Evolutionary conservation across 2,329 filamentous ascomycete species (phyloP), one percentile per base, ranked within the genome.

Genomic region (Pseudocercospora fijiensis): DNA sequence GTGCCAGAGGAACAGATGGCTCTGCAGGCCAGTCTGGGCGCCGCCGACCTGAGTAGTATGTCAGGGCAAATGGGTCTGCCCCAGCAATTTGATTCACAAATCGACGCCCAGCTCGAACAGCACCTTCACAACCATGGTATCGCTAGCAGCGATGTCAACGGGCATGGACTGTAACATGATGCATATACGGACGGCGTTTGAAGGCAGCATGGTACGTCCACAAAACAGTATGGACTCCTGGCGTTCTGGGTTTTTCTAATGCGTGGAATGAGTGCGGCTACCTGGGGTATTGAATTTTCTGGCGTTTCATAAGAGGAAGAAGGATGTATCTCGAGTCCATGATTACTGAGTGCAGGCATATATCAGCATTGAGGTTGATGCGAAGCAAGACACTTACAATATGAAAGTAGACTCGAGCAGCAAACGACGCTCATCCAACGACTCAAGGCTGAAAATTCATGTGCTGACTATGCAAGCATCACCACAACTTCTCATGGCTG

Each of bases 41-140:
- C 57, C n/a, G 43, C 57, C 8, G 57, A 47, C n/a, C 52, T 60
- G 26, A 47, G 47, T n/a, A 13, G 13, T 10, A 58, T 58, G 56
- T 43, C 56, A 3, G 56, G 56, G 2, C 53, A 41, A 16, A 56
- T 56, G 53, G 43, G 24, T 18, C 24, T 60, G 24, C 9, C 47
- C 10, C 49, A 45, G n/a, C 61, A 60, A 51, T 43, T 63, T 22
- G 57, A 60, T 10, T 51, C 61, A 0, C 61, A 65, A 26, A 60
- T 65, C 16, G 64, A 65, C 37, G 28, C 61, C 10, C 60, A 63
- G 43, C 53, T 65, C n/a, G 57, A 63, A 27, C 56, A 63, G 30
- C 60, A 63, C 30, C 41, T 65, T 52, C 60, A 60, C n/a, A 26
- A 33, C 5, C 53, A 56, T 28, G 28, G 53, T 28, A 41, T 56